phyloP scores from a whole-genome alignment of 495 filamentous ascomycete species.

The Talaromyces ruber region DNA sequence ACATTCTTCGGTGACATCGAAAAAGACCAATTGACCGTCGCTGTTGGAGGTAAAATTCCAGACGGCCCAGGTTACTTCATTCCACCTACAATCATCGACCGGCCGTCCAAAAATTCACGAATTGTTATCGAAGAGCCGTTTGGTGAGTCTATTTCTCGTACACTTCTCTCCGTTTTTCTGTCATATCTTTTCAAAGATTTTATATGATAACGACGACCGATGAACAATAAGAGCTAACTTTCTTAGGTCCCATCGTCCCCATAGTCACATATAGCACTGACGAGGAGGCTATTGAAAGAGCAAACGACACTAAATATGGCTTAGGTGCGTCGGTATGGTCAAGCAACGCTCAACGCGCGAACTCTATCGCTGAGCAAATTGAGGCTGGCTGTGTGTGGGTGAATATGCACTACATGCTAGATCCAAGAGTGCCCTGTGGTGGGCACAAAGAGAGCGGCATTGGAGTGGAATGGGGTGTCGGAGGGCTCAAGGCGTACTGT shows the following conservation, averaged over 20 bases:
- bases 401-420: too few species aligned
- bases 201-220: too few species aligned
- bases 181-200: too few species aligned
- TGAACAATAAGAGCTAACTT: neutral
- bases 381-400: too few species aligned
- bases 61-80: conserved; percentile 44
- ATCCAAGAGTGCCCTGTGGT: too few species aligned
- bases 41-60: conserved; percentile 20
- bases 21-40: conserved; percentile 33
- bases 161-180: conserved; percentile 17
- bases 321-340: conserved; percentile 49
- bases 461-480: conserved; percentile 54
- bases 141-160: conserved; percentile 10
- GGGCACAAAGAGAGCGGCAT: conserved; percentile 55
- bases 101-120: conserved; percentile 42
- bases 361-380: too few species aligned
- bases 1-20: conserved; percentile 33
- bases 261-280: conserved; percentile 46
- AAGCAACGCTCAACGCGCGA: too few species aligned
- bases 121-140: conserved; percentile 43
- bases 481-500: conserved; percentile 50
- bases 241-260: conserved; percentile 44
- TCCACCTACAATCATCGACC: conserved; percentile 50
- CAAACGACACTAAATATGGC: conserved; percentile 47
- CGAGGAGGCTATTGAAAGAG: conserved; percentile 46